These are phyloP conservation scores for Breviolum minutum DNA, from an alignment of 73 alveolate genomes.

Conservation along the genomic window DNA sequence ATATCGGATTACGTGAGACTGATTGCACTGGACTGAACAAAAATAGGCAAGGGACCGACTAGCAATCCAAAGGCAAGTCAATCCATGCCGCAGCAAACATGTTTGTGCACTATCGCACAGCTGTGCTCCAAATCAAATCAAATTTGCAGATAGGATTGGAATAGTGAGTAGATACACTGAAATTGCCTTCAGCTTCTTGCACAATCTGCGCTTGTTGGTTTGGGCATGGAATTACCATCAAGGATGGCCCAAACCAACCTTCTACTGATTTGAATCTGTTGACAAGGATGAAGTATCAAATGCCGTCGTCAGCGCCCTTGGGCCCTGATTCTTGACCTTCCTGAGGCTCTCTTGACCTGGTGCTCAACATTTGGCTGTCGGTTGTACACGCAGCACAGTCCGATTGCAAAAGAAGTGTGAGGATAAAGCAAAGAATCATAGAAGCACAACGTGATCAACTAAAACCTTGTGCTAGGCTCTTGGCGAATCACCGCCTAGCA, in stretches of 20 bases:
- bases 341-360: constrained; percentile 7
- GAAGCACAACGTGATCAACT: too few species aligned
- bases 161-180: too few species aligned
- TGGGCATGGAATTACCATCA: constrained; percentile 17
- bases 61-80: constrained; percentile 8
- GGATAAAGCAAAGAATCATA: too few species aligned
- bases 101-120: not conserved
- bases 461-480: not conserved
- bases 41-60: not conserved
- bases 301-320: constrained; percentile 40
- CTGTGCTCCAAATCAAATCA: not conserved
- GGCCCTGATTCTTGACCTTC: constrained; percentile 17
- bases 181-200: not conserved
- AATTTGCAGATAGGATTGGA: too few species aligned
- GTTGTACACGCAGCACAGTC: not conserved
- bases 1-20: constrained; percentile 37
- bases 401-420: too few species aligned
- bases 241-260: constrained; percentile 18
- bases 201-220: not conserved
- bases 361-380: not conserved
- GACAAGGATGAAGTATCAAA: not conserved
- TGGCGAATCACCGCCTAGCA: constrained; percentile 8
- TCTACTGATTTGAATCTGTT: not conserved
- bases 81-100: not conserved
- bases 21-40: constrained; percentile 4